Evolutionary conservation across 164 flowering plant species (phyloP).

Genomic region (Tetrastigma voinierianum): DNA sequence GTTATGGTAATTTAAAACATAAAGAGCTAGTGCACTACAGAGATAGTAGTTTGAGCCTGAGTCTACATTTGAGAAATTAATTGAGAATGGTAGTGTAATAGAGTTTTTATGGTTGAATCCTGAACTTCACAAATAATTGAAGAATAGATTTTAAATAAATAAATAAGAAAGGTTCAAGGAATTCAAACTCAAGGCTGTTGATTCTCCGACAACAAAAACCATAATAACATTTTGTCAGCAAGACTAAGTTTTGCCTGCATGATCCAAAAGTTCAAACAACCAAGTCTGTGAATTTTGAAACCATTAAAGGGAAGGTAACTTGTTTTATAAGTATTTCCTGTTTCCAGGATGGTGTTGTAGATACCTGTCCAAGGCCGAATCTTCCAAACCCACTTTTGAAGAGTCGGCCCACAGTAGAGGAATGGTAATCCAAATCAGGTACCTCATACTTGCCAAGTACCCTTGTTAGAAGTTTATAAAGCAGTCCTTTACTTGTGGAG

Average conservation of each 20-base stretch:
- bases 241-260: constrained; percentile 89
- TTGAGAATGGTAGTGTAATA: no score
- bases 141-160: neutral
- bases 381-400: constrained; percentile 97
- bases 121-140: no score
- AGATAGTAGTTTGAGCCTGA: no score
- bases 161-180: neutral
- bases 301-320: neutral
- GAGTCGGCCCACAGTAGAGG: constrained; percentile 88
- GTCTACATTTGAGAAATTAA: no score
- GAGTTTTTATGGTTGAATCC: no score
- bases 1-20: no score
- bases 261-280: neutral
- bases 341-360: neutral
- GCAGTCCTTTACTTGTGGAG: constrained; percentile 51
- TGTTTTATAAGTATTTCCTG: no score
- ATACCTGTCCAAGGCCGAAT: constrained; percentile 96
- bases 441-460: constrained; percentile 62
- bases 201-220: constrained; percentile 86
- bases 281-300: constrained; percentile 1
- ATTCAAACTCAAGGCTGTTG: constrained; percentile 68
- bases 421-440: constrained; percentile 89
- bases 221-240: constrained; percentile 71
- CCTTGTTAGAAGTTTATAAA: constrained; percentile 62
- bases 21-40: no score